These are phyloP conservation scores for Vitellaria paradoxa DNA, from an alignment of 179 eudicot species.

Conservation along the genomic window DNA sequence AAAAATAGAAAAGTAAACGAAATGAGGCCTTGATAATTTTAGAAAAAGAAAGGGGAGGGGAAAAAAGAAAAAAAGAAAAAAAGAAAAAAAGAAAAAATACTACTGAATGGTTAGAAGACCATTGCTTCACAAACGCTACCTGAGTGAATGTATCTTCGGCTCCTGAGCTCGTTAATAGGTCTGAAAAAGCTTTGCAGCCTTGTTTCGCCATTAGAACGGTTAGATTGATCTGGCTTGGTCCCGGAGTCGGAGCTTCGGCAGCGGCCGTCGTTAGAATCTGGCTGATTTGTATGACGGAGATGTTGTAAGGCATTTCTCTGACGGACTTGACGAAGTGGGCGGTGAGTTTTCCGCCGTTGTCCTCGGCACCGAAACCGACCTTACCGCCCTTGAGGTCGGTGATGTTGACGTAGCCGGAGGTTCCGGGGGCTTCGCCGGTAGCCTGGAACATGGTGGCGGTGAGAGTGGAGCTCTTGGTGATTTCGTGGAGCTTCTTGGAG, in stretches of 20 bases:
- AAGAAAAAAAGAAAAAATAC: no score
- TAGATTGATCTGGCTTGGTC: constrained; percentile 46
- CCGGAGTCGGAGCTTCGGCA: constrained; percentile 72
- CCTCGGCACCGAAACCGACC: constrained; percentile 59
- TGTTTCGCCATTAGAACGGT: constrained; percentile 40
- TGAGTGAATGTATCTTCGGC: constrained; percentile 45
- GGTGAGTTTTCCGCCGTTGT: constrained; percentile 26
- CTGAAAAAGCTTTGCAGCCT: constrained; percentile 64
- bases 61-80: no score
- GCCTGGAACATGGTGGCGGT: constrained; percentile 74
- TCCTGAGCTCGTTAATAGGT: constrained; percentile 35
- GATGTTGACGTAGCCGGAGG: constrained; percentile 81
- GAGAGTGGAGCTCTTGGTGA: constrained; percentile 51
- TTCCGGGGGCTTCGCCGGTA: constrained; percentile 63
- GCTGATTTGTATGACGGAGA: constrained; percentile 69
- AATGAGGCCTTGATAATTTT: no score
- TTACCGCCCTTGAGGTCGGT: constrained; percentile 71
- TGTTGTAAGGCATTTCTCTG: constrained; percentile 54
- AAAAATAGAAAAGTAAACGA: no score
- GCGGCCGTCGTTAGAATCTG: constrained; percentile 42
- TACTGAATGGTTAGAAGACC: no score
- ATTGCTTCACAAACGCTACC: no score
- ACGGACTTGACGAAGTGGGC: constrained; percentile 59
- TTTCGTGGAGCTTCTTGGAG: constrained; percentile 66
- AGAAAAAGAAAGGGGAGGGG: no score